phyloP scores from a whole-genome alignment of 495 filamentous ascomycete genomes.

The Viridothelium virens region DNA sequence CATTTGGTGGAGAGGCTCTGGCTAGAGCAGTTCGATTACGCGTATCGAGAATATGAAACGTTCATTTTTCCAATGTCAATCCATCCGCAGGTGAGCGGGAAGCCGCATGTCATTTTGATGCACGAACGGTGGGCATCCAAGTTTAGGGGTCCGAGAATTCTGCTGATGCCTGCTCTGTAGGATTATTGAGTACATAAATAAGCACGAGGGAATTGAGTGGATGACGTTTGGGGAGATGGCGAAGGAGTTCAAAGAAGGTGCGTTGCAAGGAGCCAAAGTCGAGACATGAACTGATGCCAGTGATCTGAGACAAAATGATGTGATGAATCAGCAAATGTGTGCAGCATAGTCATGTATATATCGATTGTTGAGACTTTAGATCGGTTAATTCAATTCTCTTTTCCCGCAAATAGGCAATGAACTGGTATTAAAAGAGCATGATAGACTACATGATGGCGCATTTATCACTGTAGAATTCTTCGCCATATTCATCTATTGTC shows the following conservation, averaged over 20 bases:
- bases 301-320: not conserved
- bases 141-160: slow-evolving; percentile 36
- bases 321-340: not conserved
- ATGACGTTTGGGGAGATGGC: slow-evolving; percentile 63
- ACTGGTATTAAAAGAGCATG: too few species aligned
- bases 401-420: too few species aligned
- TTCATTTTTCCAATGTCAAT: slow-evolving; percentile 66
- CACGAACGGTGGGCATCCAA: slow-evolving; percentile 43
- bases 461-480: slow-evolving; percentile 6
- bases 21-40: slow-evolving; percentile 61
- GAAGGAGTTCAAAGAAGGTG: slow-evolving; percentile 52
- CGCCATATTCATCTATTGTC: slow-evolving; percentile 5
- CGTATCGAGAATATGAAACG: slow-evolving; percentile 61
- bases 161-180: slow-evolving; percentile 24
- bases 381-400: too few species aligned
- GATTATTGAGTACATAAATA: slow-evolving; percentile 65
- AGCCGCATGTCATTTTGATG: slow-evolving; percentile 61
- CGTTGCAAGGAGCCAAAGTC: slow-evolving; percentile 24
- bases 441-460: slow-evolving; percentile 1
- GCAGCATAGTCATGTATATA: too few species aligned
- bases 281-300: slow-evolving; percentile 6
- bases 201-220: slow-evolving; percentile 68
- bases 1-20: slow-evolving; percentile 33
- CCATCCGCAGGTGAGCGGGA: slow-evolving; percentile 60
- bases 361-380: too few species aligned